Conservation (phyloP, 306 rosid species). For the Neltuma alba region DNA sequence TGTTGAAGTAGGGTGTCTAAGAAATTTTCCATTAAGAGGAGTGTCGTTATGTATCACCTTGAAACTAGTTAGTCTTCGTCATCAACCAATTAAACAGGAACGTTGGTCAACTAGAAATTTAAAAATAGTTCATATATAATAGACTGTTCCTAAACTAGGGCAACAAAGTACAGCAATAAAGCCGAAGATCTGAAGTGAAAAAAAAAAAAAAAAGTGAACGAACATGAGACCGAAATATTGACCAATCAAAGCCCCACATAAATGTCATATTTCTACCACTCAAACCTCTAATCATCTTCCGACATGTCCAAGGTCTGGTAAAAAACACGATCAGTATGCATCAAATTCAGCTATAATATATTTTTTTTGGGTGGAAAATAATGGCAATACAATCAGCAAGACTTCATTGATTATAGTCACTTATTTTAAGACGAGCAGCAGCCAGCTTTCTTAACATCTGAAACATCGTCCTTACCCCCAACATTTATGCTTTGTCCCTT, state of each 20-base stretch:
- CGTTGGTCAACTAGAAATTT: not conserved
- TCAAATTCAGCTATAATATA: slow-evolving; percentile 7
- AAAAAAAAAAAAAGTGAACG: not conserved
- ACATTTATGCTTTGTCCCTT: slow-evolving; percentile 58
- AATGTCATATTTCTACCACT: slow-evolving; percentile 28
- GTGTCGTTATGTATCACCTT: no score
- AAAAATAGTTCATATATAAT: not conserved
- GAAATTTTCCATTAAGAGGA: no score
- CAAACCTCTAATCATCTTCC: slow-evolving; percentile 13
- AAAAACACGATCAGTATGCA: not conserved
- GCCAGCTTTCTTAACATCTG: slow-evolving; percentile 54
- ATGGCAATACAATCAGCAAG: slow-evolving; percentile 10
- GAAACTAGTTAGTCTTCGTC: no score
- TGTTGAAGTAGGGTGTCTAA: no score
- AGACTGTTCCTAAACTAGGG: not conserved
- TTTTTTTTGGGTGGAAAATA: not conserved
- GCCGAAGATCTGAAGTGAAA: not conserved
- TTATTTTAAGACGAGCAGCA: slow-evolving; percentile 54
- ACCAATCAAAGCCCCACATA: not conserved
- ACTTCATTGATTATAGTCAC: slow-evolving; percentile 2
- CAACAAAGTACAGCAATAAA: slow-evolving; percentile 11
- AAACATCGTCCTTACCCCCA: slow-evolving; percentile 64
- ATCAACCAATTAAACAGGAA: not conserved
- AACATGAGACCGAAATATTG: not conserved
- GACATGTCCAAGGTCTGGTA: not conserved